A percentile compares a stretch with the other conserved stretches of the same genome.
These are phyloP conservation scores for Monascus purpureus DNA, from an alignment of 495 filamentous ascomycete species.

Conservation along the genomic window DNA sequence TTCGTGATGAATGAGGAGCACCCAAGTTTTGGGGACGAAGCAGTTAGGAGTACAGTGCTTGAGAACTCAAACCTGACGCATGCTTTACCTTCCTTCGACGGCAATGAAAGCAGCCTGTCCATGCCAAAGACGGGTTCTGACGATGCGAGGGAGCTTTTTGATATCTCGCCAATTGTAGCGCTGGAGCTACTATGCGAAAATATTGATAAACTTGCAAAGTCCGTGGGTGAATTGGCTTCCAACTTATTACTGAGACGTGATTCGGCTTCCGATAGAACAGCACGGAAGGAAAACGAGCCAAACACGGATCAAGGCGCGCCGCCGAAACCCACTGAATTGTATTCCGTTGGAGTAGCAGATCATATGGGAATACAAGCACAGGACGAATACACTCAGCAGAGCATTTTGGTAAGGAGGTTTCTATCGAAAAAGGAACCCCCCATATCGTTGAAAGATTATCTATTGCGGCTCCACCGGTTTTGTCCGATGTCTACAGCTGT, in stretches of 20 bases:
- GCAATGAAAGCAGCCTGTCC: constrained; percentile 6
- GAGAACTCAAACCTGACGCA: neutral
- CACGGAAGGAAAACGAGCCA: constrained; percentile 44
- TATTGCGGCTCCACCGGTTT: constrained; percentile 71
- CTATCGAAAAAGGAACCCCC: constrained; percentile 75
- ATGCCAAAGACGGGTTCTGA: constrained; percentile 6
- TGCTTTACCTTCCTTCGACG: neutral
- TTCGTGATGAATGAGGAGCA: constrained; percentile 12
- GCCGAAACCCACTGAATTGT: constrained; percentile 14
- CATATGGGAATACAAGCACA: constrained; percentile 13
- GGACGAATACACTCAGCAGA: constrained; percentile 53
- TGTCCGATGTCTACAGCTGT: constrained; percentile 96
- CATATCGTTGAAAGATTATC: constrained; percentile 72
- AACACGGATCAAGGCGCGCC: constrained; percentile 10
- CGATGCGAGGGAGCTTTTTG: constrained; percentile 44
- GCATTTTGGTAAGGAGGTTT: constrained; percentile 76
- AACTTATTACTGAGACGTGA: constrained; percentile 50
- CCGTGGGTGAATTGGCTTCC: constrained; percentile 60
- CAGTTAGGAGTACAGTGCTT: constrained; percentile 2
- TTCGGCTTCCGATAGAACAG: constrained; percentile 30
- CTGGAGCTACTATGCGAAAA: constrained; percentile 61
- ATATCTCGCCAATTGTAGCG: constrained; percentile 58
- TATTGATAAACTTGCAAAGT: constrained; percentile 55
- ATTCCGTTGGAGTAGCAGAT: constrained; percentile 10
- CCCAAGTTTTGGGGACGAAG: constrained; percentile 6